Evolutionary conservation across 345 rosid species (phyloP).

Genomic region (Carallia brachiata): DNA sequence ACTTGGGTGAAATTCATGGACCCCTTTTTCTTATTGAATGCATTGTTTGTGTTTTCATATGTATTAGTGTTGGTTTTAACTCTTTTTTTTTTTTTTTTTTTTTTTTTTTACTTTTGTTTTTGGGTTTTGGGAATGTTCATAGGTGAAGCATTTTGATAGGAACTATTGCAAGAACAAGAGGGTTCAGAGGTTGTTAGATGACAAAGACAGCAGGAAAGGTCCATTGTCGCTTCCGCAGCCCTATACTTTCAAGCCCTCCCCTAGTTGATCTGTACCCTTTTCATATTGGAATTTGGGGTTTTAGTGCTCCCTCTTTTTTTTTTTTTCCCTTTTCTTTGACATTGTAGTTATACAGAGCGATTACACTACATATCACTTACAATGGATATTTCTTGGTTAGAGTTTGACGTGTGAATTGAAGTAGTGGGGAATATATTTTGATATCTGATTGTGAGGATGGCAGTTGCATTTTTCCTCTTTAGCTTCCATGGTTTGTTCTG

Average conservation of each 20-base stretch:
- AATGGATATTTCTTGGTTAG: not conserved
- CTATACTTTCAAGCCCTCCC: slow-evolving; percentile 61
- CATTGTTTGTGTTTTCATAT: not conserved
- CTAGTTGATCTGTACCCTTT: slow-evolving; percentile 23
- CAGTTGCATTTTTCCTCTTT: not conserved
- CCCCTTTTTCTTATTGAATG: not conserved
- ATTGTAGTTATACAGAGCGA: not conserved
- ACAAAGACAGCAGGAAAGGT: slow-evolving; percentile 60
- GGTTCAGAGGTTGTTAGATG: slow-evolving; percentile 62
- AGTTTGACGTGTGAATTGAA: not conserved
- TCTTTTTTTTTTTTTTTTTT: not conserved
- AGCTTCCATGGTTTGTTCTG: not conserved
- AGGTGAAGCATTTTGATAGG: slow-evolving; percentile 86
- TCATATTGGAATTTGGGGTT: slow-evolving; percentile 7
- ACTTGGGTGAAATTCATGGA: slow-evolving; percentile 50
- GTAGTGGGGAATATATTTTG: not conserved
- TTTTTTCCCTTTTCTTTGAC: not conserved
- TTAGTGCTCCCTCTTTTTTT: not conserved
- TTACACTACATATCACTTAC: not conserved
- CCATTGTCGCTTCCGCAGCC: slow-evolving; percentile 67
- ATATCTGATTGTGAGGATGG: not conserved
- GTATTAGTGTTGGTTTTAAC: not conserved
- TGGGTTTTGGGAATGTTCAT: not conserved
- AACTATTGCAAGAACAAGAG: slow-evolving; percentile 64
- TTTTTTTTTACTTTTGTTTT: not conserved